phyloP scores from a whole-genome alignment of 116 monocot species.

The Iris pallida region DNA sequence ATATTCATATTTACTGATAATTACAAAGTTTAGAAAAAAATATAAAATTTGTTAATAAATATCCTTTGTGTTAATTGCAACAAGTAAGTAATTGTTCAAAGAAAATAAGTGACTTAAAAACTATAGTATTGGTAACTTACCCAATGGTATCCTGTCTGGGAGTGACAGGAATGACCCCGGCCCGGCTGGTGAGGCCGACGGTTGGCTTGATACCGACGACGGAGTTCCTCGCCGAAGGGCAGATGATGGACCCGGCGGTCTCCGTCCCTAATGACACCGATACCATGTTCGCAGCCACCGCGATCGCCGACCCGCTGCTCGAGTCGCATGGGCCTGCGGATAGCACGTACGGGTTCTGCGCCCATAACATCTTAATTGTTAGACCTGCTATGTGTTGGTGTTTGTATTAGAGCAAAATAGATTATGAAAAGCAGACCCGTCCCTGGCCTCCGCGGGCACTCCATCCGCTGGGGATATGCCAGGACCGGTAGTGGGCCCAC shows the following conservation, averaged over 20 bases:
- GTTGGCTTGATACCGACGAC: conserved; percentile 78
- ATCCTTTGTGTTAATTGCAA: too few relatives aligned
- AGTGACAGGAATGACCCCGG: conserved; percentile 64
- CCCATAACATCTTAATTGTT: too few relatives aligned
- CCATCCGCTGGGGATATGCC: not conserved
- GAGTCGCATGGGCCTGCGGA: conserved; percentile 47
- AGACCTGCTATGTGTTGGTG: too few relatives aligned
- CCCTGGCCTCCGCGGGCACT: conserved; percentile 9
- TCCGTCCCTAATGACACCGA: conserved; percentile 60
- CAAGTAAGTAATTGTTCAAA: too few relatives aligned
- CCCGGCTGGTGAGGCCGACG: conserved; percentile 57
- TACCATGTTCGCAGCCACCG: conserved; percentile 68
- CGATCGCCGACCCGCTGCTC: conserved; percentile 71
- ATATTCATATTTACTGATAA: too few relatives aligned
- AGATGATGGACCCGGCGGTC: conserved; percentile 74
- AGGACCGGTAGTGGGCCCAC: conserved; percentile 10
- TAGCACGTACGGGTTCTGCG: conserved; percentile 51
- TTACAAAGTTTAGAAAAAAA: too few relatives aligned
- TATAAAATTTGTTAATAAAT: too few relatives aligned
- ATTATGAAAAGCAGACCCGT: too few relatives aligned
- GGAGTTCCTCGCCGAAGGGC: conserved; percentile 42
- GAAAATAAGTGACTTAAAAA: too few relatives aligned
- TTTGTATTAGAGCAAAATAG: too few relatives aligned
- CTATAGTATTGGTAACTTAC: too few relatives aligned
- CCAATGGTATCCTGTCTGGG: conserved; percentile 64